Evolutionary conservation across 2,329 filamentous ascomycete genomes (phyloP), one percentile per base, ranked within the genome.

Genomic region (Botrytis medusae): DNA sequence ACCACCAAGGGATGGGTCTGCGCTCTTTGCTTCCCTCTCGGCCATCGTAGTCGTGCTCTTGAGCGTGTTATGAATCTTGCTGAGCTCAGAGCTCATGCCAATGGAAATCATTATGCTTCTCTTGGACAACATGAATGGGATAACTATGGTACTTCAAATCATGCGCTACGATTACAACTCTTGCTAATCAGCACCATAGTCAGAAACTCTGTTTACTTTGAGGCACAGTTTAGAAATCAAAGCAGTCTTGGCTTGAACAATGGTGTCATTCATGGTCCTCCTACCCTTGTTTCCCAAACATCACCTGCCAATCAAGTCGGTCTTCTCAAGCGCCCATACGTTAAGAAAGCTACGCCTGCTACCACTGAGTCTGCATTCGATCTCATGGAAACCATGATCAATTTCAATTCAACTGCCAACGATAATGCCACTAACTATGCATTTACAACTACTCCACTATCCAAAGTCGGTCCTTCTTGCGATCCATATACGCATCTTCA

Each of bases 1-100:
- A 69, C 48, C n/a, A 69, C 48, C 48, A 69, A 69, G 20, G 65
- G 65, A 57, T 69, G 65, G 65, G 65, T 69, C 65, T 69, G 65
- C 65, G 65, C 65, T 69, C 51, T 69, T 42, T 69, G 65, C 37
- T 69, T 69, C n/a, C 65, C 65, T 69, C 51, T 69, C 12, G 48
- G 37, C 16, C 25, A 69, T 32, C 37, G 48, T 25, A 69, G n/a
- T 29, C 65, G 65, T 25, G 65, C 65, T 14, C n/a, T 69, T 32
- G 48, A 69, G 48, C 65, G 65, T 29, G 18, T 69, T 42, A 32
- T 69, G 37, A 57, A 9, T 20, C n/a, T 69, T 42, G 2, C 18
- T 32, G 48, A 57, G 48, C 65, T 69, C n/a, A 57, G 40, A 20
- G 7, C 5, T 57, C 65, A 69, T 42, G 65, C 48, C 18, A 10